Base-by-base conservation (phyloP, 257 asterid genomes). In the Echium plantagineum region DNA sequence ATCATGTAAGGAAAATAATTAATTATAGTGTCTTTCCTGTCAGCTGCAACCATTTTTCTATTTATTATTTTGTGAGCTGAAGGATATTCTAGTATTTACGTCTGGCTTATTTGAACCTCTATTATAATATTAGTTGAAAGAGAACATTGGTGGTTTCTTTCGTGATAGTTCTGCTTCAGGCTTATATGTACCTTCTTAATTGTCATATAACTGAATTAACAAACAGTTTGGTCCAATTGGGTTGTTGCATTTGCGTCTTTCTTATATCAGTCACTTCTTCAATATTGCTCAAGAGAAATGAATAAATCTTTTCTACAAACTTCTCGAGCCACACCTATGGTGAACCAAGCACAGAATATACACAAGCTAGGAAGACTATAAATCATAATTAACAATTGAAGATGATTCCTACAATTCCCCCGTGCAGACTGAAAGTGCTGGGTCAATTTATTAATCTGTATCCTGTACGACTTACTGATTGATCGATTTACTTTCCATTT, bases 401-500 rank as follows among this genome's bases (percentile, higher is more conserved):
- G 10, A 35, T 35, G 46, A 7, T 35, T 35, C 46, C 10, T 35
- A 7, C 13, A 6, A 35, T 35, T 35, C 12, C 13, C 46, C 2
- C 7, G 1, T 35, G 46, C 7, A 28, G 32, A 28, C 5, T 28
- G 32, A 28, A 28, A 28, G 15, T 10, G 47, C 47, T 35, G 47
- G 6, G 30, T 47, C 58, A 57, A 17, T 15, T 53, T 48, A 62
- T n/a, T 51, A 17, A 19, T 54, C 21, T 1, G 26, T 24, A 24
- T 24, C 26, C 3, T 1, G 26, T 24, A 10, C 21, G 16, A 55
- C 28, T 20, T 28, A 56, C 19, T 22, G 15, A 18, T 21, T 21
- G 57, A 18, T 62, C 48, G 16, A 32, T 51, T 38, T n/a, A 28
- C 19, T 28, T n/a, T 52, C 66, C 58, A 17, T 71, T 64, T 75